Evolutionary conservation across 768 basidiomycete genomes (phyloP).

Genomic region (Mycena filopes): DNA sequence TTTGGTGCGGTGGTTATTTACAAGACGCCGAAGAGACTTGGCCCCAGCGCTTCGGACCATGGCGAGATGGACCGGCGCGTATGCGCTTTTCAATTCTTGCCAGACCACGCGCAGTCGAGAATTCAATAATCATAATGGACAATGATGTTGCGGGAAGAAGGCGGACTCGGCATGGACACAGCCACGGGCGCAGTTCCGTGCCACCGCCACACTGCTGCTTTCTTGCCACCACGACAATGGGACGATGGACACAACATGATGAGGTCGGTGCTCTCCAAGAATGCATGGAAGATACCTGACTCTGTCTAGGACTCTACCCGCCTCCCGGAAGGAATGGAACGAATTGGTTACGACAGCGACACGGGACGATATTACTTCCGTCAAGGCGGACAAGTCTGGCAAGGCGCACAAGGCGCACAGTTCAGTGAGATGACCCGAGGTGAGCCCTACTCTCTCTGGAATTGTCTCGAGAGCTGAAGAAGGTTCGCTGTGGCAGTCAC

Average conservation of each 20-base stretch:
- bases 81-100: no score
- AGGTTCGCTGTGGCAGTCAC: conserved; percentile 31
- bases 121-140: no score
- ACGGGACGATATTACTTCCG: conserved; percentile 73
- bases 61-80: no score
- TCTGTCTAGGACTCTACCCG: conserved; percentile 58
- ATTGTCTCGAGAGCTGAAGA: neutral
- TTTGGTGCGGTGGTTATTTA: no score
- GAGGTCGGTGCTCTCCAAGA: conserved; percentile 43
- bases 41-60: no score
- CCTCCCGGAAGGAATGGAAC: conserved; percentile 67
- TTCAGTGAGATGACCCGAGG: conserved; percentile 68
- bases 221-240: conserved; percentile 29
- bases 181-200: neutral
- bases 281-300: neutral
- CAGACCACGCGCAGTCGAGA: no score
- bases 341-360: conserved; percentile 84
- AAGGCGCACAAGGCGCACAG: conserved; percentile 67
- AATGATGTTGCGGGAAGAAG: no score
- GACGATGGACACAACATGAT: conserved; percentile 51
- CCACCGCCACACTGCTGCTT: neutral
- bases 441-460: conserved; percentile 25
- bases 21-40: no score
- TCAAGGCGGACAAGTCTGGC: conserved; percentile 64
- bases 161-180: no score